These are phyloP conservation scores for Colletotrichum euphorbiae DNA, from an alignment of 2,329 filamentous ascomycete genomes.

Conservation along the genomic window DNA sequence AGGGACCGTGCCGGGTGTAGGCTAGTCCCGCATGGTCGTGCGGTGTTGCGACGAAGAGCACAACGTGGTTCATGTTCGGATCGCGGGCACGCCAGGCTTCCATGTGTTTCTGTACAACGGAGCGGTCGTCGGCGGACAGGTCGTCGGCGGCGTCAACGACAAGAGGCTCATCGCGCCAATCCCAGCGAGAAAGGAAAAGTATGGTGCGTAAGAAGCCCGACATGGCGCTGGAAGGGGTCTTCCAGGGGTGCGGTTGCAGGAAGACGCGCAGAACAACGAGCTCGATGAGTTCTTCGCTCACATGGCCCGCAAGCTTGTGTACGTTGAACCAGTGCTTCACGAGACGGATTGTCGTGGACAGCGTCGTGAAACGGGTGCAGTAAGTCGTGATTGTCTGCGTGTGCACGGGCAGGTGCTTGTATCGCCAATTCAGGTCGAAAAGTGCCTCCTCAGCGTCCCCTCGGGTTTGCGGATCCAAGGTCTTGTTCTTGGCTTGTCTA, in stretches of 20 bases:
- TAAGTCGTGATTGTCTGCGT: constrained; percentile 84
- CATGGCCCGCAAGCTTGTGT: constrained; percentile 82
- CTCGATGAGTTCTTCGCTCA: constrained; percentile 86
- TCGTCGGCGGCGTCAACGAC: constrained; percentile 80
- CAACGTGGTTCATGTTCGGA: constrained; percentile 85
- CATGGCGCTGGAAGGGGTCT: constrained; percentile 78
- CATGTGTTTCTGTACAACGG: constrained; percentile 76
- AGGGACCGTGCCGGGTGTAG: constrained; percentile 79
- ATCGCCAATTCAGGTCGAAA: constrained; percentile 76
- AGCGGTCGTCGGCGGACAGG: constrained; percentile 70
- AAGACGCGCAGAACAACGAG: constrained; percentile 84
- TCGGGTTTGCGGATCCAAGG: constrained; percentile 71
- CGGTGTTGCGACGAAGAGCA: constrained; percentile 84
- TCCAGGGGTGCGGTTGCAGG: constrained; percentile 84
- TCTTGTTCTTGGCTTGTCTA: constrained; percentile 80
- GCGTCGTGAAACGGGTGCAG: constrained; percentile 80
- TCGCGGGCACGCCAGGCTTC: constrained; percentile 90
- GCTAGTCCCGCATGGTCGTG: constrained; percentile 81
- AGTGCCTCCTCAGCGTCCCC: constrained; percentile 78
- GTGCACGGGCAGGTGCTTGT: constrained; percentile 79
- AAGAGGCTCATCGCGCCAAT: constrained; percentile 88
- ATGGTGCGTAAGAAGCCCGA: constrained; percentile 87
- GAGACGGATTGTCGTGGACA: constrained; percentile 86
- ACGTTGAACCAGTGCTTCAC: constrained; percentile 90
- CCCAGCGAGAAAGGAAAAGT: constrained; percentile 85